Conservation (phyloP, 768 basidiomycete species). For the Termitomyces titanicus region DNA sequence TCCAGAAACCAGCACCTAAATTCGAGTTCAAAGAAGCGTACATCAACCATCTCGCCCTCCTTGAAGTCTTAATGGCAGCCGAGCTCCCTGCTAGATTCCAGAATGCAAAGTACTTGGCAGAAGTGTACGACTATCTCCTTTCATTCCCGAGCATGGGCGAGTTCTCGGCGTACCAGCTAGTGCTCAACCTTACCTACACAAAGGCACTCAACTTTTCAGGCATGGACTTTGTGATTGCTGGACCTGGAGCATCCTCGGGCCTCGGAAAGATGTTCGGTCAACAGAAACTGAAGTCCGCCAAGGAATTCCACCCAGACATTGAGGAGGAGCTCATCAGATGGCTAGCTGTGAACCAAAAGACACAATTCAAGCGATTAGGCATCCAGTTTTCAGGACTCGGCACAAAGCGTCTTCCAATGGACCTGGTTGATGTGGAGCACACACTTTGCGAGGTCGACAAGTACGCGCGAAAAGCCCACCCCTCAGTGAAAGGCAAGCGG, state of each 20-base stretch:
- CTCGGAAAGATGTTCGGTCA: conserved; percentile 64
- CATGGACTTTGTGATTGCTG: conserved; percentile 67
- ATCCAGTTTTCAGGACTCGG: conserved; percentile 51
- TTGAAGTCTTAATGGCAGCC: conserved; percentile 57
- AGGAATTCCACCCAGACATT: conserved; percentile 27
- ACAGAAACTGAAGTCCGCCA: conserved; percentile 29
- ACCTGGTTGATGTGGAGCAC: conserved; percentile 74
- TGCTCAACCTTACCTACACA: conserved; percentile 58
- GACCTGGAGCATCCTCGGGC: conserved; percentile 64
- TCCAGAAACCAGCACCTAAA: conserved; percentile 66
- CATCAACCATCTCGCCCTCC: conserved; percentile 60
- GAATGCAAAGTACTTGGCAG: conserved; percentile 50
- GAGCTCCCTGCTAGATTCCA: conserved; percentile 47
- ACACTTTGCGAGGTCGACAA: conserved; percentile 78
- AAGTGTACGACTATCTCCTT: conserved; percentile 58
- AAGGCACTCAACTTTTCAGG: conserved; percentile 56
- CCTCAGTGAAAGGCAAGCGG: conserved; percentile 39
- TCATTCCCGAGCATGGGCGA: conserved; percentile 71
- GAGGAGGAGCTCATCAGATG: conserved; percentile 62
- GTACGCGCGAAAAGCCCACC: conserved; percentile 60
- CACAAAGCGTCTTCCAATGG: conserved; percentile 45
- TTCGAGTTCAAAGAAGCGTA: conserved; percentile 44
- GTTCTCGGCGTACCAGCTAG: conserved; percentile 69
- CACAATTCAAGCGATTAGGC: conserved; percentile 60
- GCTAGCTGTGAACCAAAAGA: conserved; percentile 54